Conservation (phyloP, 2,329 filamentous ascomycete species). For the Phymatotrichopsis omnivora region DNA sequence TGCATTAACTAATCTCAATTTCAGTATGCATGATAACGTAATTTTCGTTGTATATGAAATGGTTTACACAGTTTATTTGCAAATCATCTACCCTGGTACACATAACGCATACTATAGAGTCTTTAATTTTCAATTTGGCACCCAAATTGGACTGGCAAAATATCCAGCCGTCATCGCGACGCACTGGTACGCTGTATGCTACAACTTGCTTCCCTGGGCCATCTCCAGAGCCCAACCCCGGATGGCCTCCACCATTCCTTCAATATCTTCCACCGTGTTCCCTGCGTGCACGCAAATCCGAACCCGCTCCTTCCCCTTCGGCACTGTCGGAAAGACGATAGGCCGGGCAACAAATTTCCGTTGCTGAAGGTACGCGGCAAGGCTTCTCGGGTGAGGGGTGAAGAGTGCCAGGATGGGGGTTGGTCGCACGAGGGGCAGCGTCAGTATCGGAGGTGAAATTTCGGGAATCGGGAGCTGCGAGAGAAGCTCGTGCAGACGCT, state of each 20-base stretch:
- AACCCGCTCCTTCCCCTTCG: slow-evolving; percentile 51
- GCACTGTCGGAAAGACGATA: slow-evolving; percentile 60
- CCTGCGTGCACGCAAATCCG: slow-evolving; percentile 58
- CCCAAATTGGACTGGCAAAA: no score
- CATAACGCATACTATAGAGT: no score
- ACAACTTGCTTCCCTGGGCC: no score
- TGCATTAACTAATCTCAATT: no score
- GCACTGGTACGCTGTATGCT: no score
- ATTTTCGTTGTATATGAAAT: no score
- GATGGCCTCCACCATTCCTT: slow-evolving; percentile 43
- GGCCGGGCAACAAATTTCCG: slow-evolving; percentile 51
- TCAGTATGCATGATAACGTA: no score
- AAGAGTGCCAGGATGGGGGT: slow-evolving; percentile 55
- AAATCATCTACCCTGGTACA: no score
- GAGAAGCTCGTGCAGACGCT: slow-evolving; percentile 40
- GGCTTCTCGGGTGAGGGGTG: slow-evolving; percentile 46
- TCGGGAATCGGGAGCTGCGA: slow-evolving; percentile 33
- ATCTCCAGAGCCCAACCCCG: slow-evolving; percentile 46
- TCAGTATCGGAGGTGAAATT: slow-evolving; percentile 33
- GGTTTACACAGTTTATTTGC: no score
- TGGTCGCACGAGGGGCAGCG: slow-evolving; percentile 36
- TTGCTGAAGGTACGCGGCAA: slow-evolving; percentile 52
- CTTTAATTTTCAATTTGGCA: no score
- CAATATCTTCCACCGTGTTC: slow-evolving; percentile 50
- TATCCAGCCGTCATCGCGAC: no score